These are phyloP conservation scores for maize (Zea mays) DNA, from an alignment of 176 grass and related monocot species.

Conservation along the genomic window Zm-B73-REFERENCE-NAM-5.0 NC_050099.1:189064501-189065000, in stretches of 20 bases:
- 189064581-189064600: background rate
- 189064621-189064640: no score
- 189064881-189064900: background rate
- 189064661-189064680: background rate
- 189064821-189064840: background rate
- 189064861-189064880: no score
- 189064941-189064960: background rate
- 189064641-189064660: background rate
- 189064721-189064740: no score
- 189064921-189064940: background rate
- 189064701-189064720: no score
- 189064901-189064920: background rate
- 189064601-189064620: no score
- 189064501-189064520: background rate
- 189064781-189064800: no score
- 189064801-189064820: background rate
- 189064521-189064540: background rate
- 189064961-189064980: background rate
- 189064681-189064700: background rate
- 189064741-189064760: no score
- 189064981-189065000: background rate
- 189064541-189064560: background rate
- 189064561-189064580: background rate
- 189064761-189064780: no score
- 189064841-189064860: background rate